Conservation (phyloP, 495 filamentous ascomycete species). For the Lasiosphaeria ovina region DNA sequence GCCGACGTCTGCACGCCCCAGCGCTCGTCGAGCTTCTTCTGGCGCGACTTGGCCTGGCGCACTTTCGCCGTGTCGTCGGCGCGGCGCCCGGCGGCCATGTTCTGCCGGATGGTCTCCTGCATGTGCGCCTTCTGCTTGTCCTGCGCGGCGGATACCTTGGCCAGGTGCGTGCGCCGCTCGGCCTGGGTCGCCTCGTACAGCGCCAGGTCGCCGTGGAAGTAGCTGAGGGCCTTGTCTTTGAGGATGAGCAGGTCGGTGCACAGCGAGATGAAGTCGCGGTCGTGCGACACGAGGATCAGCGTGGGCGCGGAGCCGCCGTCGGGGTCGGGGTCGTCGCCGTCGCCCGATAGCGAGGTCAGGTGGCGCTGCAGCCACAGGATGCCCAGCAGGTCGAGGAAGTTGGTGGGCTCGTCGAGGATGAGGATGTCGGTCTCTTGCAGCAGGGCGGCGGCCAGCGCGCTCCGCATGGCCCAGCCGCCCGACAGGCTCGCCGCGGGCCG, state of each 20-base stretch:
- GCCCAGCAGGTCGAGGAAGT: conserved; percentile 77
- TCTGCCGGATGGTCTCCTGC: conserved; percentile 69
- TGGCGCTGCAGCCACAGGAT: conserved; percentile 80
- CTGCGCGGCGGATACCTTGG: conserved; percentile 75
- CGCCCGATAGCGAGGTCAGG: conserved; percentile 47
- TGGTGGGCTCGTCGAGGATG: conserved; percentile 85
- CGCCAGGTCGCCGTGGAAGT: conserved; percentile 68
- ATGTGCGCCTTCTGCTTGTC: conserved; percentile 75
- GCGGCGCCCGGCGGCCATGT: conserved; percentile 64
- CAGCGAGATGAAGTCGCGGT: conserved; percentile 69
- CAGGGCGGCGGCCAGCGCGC: conserved; percentile 62
- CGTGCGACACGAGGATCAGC: conserved; percentile 75
- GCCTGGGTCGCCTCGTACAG: conserved; percentile 66
- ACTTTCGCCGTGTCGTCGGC: conserved; percentile 77
- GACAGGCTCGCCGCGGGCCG: conserved; percentile 63
- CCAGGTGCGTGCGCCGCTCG: conserved; percentile 61
- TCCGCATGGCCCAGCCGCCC: conserved; percentile 78
- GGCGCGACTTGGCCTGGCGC: conserved; percentile 70
- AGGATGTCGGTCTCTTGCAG: conserved; percentile 72
- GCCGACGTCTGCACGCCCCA: conserved; percentile 70
- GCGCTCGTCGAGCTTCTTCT: conserved; percentile 78
- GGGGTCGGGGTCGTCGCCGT: conserved; percentile 17
- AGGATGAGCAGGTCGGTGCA: conserved; percentile 76
- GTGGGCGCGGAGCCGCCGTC: conserved; percentile 40
- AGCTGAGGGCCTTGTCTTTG: conserved; percentile 61